Evolutionary conservation across 768 basidiomycete genomes (phyloP).

Genomic region (Trametes sanguinea): DNA sequence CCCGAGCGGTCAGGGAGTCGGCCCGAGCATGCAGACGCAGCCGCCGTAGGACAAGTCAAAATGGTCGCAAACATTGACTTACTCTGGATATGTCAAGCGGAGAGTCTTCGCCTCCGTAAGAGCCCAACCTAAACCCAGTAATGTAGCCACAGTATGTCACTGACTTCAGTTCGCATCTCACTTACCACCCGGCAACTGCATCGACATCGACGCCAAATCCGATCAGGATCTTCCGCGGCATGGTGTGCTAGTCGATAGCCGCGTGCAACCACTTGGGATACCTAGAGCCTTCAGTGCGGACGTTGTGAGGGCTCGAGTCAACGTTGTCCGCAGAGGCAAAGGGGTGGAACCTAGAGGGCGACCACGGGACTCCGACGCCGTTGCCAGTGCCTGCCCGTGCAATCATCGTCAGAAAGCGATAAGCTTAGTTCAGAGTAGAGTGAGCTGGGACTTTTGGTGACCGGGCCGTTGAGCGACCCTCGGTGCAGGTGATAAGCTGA

Average conservation of each 20-base stretch:
- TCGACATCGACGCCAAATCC: conserved; percentile 76
- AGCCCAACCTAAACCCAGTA: conserved; percentile 53
- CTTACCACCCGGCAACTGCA: conserved; percentile 73
- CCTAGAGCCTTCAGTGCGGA: no score
- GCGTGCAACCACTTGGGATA: no score
- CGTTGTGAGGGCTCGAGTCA: background rate
- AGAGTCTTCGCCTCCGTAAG: conserved; percentile 75
- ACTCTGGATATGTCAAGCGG: conserved; percentile 69
- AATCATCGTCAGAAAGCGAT: no score
- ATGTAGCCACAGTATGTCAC: no score
- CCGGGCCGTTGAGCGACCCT: no score
- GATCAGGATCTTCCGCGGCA: conserved; percentile 59
- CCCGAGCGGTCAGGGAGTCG: background rate
- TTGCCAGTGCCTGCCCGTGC: no score
- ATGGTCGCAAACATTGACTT: conserved; percentile 10
- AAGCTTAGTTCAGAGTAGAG: no score
- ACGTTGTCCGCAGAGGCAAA: background rate
- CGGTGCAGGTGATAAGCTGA: no score
- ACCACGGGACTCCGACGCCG: background rate
- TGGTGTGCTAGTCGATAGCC: conserved; percentile 23
- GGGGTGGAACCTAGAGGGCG: background rate
- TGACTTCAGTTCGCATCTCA: background rate
- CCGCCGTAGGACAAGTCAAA: background rate
- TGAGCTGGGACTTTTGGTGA: no score
- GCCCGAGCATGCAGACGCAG: background rate